Base-by-base conservation (phyloP, 805 yeast genomes). In the Myxozyma nipponensis region DNA sequence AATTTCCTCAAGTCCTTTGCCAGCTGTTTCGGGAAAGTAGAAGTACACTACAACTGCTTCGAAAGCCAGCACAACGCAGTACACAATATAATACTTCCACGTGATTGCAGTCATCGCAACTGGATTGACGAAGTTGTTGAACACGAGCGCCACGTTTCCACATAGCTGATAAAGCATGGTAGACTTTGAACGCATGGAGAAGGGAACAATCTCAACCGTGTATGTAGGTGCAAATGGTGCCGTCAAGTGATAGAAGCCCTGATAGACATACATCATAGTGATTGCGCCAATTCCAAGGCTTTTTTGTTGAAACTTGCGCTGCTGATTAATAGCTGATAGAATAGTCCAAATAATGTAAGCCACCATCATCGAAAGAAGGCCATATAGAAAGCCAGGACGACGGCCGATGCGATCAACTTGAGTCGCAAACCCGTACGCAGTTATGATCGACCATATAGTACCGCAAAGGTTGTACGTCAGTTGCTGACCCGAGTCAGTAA, bases 291-390 rank as follows among this genome's bases (percentile, higher is more conserved):
- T 67, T 42, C 75, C 77, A 26, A 71, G 63, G 3, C 63, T n/a
- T 50, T 70, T 71, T 58, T 72, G 62, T 56, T 70, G 73, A 61
- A 73, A 73, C 37, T 69, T 59, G 40, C 69, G 63, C 59, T 73
- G 63, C 55, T 71, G 74, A 61, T 74, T 74, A 36, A 70, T 59
- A 1, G 81, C 80, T 23, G 81, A 75, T 32, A 74, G 61, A 4
- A 63, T 57, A 1, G 80, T 77, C 75, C 77, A 71, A 44, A 73
- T 67, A 19, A 71, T 62, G 59, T 64, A 75, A 38, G 69, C 58
- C 7, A 69, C 34, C 50, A 70, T 58, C 74, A 76, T 73, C 13
- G 32, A 7, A 28, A 28, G 32, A 7, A 28, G 13, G 7, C 32
- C 32, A 28, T 9, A 28, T 28, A 28, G 13, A 28, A 28, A 28